A percentile compares a stretch with the other conserved stretches of the same genome.
Conservation (phyloP, 2,329 filamentous ascomycete species). For the Keithomyces neogunnii region DNA sequence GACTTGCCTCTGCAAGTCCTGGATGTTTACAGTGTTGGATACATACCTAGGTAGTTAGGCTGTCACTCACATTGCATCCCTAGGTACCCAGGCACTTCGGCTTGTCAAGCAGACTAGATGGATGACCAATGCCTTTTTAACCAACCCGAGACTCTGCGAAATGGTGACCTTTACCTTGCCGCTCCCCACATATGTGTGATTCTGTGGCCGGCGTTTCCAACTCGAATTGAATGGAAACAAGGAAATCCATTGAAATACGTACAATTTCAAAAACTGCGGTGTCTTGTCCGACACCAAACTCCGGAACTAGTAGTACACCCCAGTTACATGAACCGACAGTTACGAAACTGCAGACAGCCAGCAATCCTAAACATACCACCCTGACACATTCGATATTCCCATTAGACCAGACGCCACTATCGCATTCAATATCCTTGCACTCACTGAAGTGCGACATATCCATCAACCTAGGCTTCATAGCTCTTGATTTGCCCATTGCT, state of each 20-base stretch:
- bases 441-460: background rate
- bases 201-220: too few relatives aligned
- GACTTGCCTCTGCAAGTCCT: too few relatives aligned
- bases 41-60: too few relatives aligned
- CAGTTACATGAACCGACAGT: background rate
- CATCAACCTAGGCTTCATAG: slow-evolving; percentile 38
- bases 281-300: slow-evolving; percentile 3
- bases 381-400: background rate
- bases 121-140: too few relatives aligned
- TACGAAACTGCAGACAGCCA: background rate
- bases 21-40: too few relatives aligned
- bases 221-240: background rate
- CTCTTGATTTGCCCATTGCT: slow-evolving; percentile 48
- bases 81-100: too few relatives aligned
- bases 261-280: background rate
- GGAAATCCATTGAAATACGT: background rate
- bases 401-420: background rate
- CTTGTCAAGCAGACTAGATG: too few relatives aligned
- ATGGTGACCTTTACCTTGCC: too few relatives aligned
- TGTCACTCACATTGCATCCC: too few relatives aligned
- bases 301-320: slow-evolving; percentile 3
- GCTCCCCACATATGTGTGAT: too few relatives aligned
- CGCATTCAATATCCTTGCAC: background rate
- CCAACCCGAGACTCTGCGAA: too few relatives aligned
- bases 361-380: background rate